Evolutionary conservation across 257 asterid genomes (phyloP).

Genomic region (Nemophila menziesii): DNA sequence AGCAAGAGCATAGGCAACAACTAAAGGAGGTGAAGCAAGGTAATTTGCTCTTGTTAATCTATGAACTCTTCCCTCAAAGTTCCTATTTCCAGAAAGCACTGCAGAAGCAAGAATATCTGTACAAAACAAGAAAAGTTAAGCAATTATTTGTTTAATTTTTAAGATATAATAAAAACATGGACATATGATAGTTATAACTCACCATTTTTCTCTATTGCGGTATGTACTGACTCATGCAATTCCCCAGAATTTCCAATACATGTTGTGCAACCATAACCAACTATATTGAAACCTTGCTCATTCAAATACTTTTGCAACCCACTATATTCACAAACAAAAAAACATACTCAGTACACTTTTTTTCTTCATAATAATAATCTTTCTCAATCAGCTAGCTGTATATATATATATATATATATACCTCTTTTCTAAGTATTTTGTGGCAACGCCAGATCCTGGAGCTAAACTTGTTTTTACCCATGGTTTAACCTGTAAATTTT

Average conservation of each 20-base stretch:
- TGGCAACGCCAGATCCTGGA: slow-evolving; percentile 94
- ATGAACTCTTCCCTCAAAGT: slow-evolving; percentile 98
- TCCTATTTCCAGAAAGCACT: slow-evolving; percentile 93
- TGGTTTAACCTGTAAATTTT: slow-evolving; percentile 67
- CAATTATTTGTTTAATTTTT: no score
- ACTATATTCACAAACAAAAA: slow-evolving; percentile 45
- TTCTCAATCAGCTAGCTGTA: slow-evolving; percentile 7
- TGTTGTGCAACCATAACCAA: slow-evolving; percentile 96
- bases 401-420: no score
- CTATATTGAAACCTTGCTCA: slow-evolving; percentile 89
- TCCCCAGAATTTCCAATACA: slow-evolving; percentile 99
- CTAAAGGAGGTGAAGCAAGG: slow-evolving; percentile 97
- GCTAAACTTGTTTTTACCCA: slow-evolving; percentile 99
- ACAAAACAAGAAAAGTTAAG: slow-evolving; percentile 11
- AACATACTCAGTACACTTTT: slow-evolving; percentile 8
- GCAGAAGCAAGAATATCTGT: slow-evolving; percentile 94
- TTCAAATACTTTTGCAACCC: slow-evolving; percentile 70
- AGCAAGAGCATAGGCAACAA: slow-evolving; percentile 97
- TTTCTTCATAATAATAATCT: not conserved
- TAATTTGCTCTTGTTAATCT: slow-evolving; percentile 89
- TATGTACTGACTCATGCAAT: slow-evolving; percentile 70
- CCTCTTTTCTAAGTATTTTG: slow-evolving; percentile 76
- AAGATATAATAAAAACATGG: no score
- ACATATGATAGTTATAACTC: slow-evolving; percentile 7
- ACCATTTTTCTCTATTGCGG: slow-evolving; percentile 87